Base-by-base conservation (phyloP, 805 yeast species). In the Debaryomyces hansenii region DNA sequence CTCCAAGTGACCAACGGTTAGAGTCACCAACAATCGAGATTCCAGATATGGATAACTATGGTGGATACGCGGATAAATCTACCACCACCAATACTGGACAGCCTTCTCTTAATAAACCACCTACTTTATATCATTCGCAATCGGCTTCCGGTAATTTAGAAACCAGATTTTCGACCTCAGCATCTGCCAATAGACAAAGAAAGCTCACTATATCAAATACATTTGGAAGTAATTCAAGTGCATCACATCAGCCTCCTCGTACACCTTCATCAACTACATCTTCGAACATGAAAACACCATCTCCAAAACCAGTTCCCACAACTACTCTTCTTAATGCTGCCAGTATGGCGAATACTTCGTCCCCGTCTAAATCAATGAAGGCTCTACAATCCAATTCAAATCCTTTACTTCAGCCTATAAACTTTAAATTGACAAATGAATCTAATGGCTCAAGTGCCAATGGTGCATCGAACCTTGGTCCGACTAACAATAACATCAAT, bases 11-110 rank as follows among this genome's bases (percentile, higher is more conserved):
- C 9, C 67, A 71, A 5, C 59, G 80, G 34, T 69, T 71, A 14
- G 75, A 79, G 8, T 78, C 86, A 0, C 85, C 89, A 1, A 73
- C 85, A 2, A 78, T 78, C 24, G 91, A 85, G 59, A 87, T 86
- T 36, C 92, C 92, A 4, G 82, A 77, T 51, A 80, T 84, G 77
- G 84, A 79, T 41, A 64, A 65, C 28, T 45, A 70, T 37, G 59
- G 67, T 6, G 58, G 58, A 14, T 59, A 62, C 28, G 34, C 37
- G 16, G 41, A 46, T 20, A 28, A 37, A 5, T 40, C 32, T 11
- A 39, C 33, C n/a, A 55, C 47, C 29, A 53, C 6, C 32, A 49
- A 36, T 32, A 36, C 41, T 12, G 28, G 33, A 3, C 45, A 16
- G 20, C 24, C 2, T 18, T 24, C 24, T 29, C 27, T 24, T 5